Percentiles rank a stretch among this genome's conserved stretches.
phyloP scores from a whole-genome alignment of 2,329 filamentous ascomycete genomes.

The Emergomyces orientalis region DNA sequence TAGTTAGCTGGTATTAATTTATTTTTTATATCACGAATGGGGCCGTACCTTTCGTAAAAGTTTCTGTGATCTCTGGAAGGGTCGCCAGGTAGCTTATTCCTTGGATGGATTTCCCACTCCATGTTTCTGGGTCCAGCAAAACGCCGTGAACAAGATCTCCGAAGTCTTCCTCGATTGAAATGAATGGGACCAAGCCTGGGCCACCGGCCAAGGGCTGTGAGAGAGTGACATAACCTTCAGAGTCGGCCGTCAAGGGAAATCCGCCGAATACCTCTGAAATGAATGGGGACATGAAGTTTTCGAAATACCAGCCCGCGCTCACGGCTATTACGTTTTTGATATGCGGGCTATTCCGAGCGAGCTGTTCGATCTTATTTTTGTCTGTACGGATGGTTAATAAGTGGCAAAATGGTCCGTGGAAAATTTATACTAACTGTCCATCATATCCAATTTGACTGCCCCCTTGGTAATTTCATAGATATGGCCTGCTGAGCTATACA shows the following conservation, averaged over 20 bases:
- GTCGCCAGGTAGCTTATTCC: not conserved
- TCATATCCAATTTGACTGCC: conserved; percentile 5
- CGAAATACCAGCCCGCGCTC: conserved; percentile 7
- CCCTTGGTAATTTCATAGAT: not conserved
- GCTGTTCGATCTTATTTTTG: conserved; percentile 7
- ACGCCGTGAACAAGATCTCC: conserved; percentile 7
- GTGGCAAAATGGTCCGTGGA: not conserved
- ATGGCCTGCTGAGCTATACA: conserved; percentile 3
- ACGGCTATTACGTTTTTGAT: conserved; percentile 4
- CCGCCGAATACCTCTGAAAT: conserved; percentile 5
- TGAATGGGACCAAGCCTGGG: not conserved
- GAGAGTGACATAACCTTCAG: conserved; percentile 6
- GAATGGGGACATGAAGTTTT: conserved; percentile 2
- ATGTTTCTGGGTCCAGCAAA: conserved; percentile 1
- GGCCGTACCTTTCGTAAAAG: conserved; percentile 2
- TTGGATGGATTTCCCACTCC: not conserved
- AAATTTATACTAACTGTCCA: conserved; percentile 5
- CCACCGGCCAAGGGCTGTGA: not conserved
- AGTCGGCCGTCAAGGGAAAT: conserved; percentile 3
- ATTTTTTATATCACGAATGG: not conserved
- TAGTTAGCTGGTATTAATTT: not conserved
- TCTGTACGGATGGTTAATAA: not conserved
- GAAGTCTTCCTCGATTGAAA: conserved; percentile 7
- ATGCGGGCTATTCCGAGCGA: conserved; percentile 1
- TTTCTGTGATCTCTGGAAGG: not conserved